A percentile compares a stretch with the other conserved stretches of the same genome.
Conservation (phyloP, 495 filamentous ascomycete species). For the Tuber melanosporum region DNA sequence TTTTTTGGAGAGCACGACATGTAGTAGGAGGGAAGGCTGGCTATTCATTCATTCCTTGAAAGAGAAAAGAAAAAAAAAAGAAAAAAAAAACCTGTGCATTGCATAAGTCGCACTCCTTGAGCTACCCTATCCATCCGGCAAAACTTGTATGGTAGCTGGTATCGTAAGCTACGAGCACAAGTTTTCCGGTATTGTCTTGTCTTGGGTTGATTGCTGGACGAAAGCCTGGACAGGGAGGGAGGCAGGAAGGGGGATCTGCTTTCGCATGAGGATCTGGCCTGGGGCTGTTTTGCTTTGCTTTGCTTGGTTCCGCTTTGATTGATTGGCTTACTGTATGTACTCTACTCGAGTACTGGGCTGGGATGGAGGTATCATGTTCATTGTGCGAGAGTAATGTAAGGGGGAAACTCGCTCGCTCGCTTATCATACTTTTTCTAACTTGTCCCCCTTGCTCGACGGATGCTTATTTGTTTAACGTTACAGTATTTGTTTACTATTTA, state of each 20-base stretch:
- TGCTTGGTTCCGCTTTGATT: not conserved
- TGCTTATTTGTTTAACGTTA: slow-evolving; percentile 1
- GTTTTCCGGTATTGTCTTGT: not conserved
- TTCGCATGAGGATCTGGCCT: not conserved
- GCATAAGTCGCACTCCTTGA: too few relatives aligned
- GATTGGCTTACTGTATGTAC: not conserved
- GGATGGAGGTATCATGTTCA: not conserved
- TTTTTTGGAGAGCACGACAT: too few relatives aligned
- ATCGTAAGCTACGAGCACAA: not conserved
- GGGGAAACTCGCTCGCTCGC: not conserved
- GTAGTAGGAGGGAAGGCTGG: not conserved
- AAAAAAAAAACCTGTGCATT: too few relatives aligned
- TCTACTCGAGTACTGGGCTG: too few relatives aligned
- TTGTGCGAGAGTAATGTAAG: not conserved
- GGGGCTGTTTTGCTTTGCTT: not conserved
- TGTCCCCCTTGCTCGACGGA: not conserved
- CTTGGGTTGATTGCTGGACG: not conserved
- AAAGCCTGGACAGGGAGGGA: not conserved
- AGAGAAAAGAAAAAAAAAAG: too few relatives aligned
- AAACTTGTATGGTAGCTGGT: not conserved
- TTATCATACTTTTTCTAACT: not conserved
- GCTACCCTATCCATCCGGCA: too few relatives aligned
- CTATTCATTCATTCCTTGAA: too few relatives aligned
- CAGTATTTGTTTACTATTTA: not conserved
- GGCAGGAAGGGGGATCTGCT: not conserved